Percentiles rank a stretch among this genome's conserved stretches.
Evolutionary conservation across 2,329 filamentous ascomycete species (phyloP).

Genomic region (Colletotrichum sp.): DNA sequence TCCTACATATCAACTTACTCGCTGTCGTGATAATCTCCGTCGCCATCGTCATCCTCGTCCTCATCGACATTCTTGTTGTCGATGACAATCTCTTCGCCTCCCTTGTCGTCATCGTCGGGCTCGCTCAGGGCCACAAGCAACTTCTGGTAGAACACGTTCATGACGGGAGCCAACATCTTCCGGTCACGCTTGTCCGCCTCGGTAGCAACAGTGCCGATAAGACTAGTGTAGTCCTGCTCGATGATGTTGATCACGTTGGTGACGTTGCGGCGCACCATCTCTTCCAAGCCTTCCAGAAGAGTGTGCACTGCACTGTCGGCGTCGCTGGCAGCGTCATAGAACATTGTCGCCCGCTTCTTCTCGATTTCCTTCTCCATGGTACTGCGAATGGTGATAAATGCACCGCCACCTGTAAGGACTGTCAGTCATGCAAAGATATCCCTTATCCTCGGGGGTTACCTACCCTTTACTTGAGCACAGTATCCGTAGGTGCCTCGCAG

Average conservation of each 20-base stretch:
- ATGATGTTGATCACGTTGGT: conserved; percentile 35
- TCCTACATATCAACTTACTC: background rate
- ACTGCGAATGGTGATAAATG: conserved; percentile 25
- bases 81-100: background rate
- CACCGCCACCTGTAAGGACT: conserved; percentile 21
- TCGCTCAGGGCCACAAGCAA: background rate
- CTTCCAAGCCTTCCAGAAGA: background rate
- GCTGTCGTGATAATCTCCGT: background rate
- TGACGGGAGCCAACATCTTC: background rate
- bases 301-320: conserved; percentile 12
- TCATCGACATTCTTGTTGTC: background rate
- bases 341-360: conserved; percentile 22
- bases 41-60: background rate
- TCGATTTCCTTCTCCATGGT: conserved; percentile 25
- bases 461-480: background rate
- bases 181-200: background rate
- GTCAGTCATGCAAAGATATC: background rate
- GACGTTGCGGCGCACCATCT: background rate
- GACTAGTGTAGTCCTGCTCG: conserved; percentile 25
- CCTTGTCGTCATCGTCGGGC: background rate
- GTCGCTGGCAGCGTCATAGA: background rate
- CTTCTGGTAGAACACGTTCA: background rate
- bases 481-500: background rate
- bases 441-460: background rate
- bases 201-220: conserved; percentile 22